A percentile compares a stretch with the other conserved stretches of the same genome.
These are phyloP conservation scores for Tylopilus sp. DNA, from an alignment of 1,284 basidiomycete species.

Conservation along the genomic window DNA sequence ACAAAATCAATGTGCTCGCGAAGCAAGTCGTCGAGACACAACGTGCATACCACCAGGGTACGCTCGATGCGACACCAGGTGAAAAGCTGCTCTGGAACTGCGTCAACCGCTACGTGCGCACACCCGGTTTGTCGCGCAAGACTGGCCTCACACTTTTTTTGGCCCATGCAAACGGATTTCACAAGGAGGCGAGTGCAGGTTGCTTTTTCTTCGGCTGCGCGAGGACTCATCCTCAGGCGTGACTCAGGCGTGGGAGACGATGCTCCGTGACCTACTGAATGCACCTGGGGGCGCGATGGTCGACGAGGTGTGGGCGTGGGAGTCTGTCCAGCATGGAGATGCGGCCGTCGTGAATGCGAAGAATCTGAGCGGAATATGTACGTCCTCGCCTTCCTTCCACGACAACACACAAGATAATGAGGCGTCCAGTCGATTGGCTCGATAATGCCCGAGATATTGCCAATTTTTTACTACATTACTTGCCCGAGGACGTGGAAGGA, in stretches of 20 bases:
- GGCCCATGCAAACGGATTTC: conserved; percentile 79
- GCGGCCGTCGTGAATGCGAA: conserved; percentile 62
- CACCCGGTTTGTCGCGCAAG: not conserved
- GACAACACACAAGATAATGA: not conserved
- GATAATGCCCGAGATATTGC: conserved; percentile 72
- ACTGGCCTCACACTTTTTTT: conserved; percentile 64
- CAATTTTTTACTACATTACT: conserved; percentile 61
- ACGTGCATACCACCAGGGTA: conserved; percentile 15
- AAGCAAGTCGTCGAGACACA: conserved; percentile 26
- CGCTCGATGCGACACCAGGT: conserved; percentile 26
- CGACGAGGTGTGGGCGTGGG: conserved; percentile 79
- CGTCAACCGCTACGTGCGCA: conserved; percentile 52
- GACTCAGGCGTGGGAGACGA: conserved; percentile 63
- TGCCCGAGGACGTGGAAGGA: conserved; percentile 42
- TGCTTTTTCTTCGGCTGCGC: not conserved
- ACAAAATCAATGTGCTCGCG: conserved; percentile 19
- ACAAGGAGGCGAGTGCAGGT: conserved; percentile 64
- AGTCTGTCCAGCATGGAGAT: conserved; percentile 76
- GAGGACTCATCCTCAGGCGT: not conserved
- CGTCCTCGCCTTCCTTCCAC: conserved; percentile 21
- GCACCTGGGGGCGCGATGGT: conserved; percentile 38
- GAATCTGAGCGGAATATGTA: conserved; percentile 53
- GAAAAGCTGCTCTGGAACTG: conserved; percentile 51
- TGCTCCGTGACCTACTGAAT: conserved; percentile 47
- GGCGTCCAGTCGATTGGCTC: conserved; percentile 58